Evolutionary conservation across 129 eudicot genomes (phyloP), one percentile per base, ranked within the genome.

Genomic region (Dittrichia graveolens): DNA sequence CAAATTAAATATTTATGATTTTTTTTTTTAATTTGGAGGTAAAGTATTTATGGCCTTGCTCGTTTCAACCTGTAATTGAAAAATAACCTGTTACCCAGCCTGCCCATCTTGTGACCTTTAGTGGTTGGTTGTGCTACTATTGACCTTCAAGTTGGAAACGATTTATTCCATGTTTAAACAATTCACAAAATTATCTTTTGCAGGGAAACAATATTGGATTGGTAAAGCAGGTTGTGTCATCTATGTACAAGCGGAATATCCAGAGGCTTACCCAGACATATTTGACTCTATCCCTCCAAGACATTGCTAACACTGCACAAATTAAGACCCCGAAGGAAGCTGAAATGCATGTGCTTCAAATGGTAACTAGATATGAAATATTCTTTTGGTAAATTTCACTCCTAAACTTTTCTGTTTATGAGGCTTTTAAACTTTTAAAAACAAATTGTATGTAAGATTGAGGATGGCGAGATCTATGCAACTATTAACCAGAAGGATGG

Each of bases 401-500:
- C 9, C 44, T 10, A 47, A 18, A 53, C n/a, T 8, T 58, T 67
- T 71, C n/a, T 8, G 13, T 55, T 13, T 55, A 44, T 24, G 42
- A 9, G 14, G 8, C 16, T 52, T 40, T n/a, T 0, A 18, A 16
- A 3, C 58, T 12, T 13, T 58, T 24, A 24, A 24, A 24, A 24
- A n/a, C n/a, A n/a, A 24, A 24, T 61, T 49, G 42, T 38, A 6
- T 69, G 72, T 39, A 74, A 94, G 98, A 94, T 94, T 50, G 91
- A 90, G 76, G 95, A 90, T 72, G 93, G 98, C 9, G 95, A 94
- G 74, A 94, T 94, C 43, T 84, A 76, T 90, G 98, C 98, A 46
- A 83, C 88, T 73, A 94, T 94, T 42, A 94, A 94, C 85, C 98
- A 94, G 86, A 94, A 94, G 84, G 98, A 94, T 84, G 98, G 98